Base-by-base conservation (phyloP, 352 stramenopile genomes). In the Phytophthora crassamura region DNA sequence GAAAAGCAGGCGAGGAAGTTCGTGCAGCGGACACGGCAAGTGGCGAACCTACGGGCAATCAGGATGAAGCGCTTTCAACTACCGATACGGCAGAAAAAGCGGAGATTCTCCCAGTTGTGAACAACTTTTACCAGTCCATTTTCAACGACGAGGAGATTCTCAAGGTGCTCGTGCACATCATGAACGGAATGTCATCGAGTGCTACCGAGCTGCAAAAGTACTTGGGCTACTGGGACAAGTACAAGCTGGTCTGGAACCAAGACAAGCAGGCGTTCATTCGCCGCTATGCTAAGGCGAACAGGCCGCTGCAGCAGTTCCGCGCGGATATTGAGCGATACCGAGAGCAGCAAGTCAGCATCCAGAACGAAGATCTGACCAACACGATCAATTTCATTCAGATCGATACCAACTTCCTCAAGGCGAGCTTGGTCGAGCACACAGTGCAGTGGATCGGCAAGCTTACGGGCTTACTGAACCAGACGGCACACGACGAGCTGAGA, bases 311-410 rank as follows among this genome's bases (percentile, higher is more conserved):
- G 58, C 91, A 98, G 73, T 98, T 98, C 65, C 78, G 95, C n/a
- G 86, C 87, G 2, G 94, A 98, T 57, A 97, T 98, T 59, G 85
- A 94, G 50, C 82, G 91, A 2, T 98, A 97, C 59, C 86, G 85
- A 32, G 90, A 98, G 53, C 88, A 97, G 58, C 91, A 98, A 64
- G 84, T 82, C 3, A 94, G 91, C 38, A 98, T 98, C 54, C 80
- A 97, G 53, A 96, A 93, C 11, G 92, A 98, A 77, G 89, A 98
- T 39, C 58, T 96, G 25, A 95, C 82, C 2, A 96, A 97, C 69
- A 97, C 86, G 15, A 97, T 98, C 64, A 98, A 98, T 67, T 98
- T 98, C 46, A 97, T 98, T 42, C 90, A 98, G 60, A 96, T 98
- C 61, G 94, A 98, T 72, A 98, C 91, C 16, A 95, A 96, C 34